Evolutionary conservation across 192 early-diverging fungal species (phyloP), one percentile per base, ranked within the genome.

Genomic region (Coemansia sp.): DNA sequence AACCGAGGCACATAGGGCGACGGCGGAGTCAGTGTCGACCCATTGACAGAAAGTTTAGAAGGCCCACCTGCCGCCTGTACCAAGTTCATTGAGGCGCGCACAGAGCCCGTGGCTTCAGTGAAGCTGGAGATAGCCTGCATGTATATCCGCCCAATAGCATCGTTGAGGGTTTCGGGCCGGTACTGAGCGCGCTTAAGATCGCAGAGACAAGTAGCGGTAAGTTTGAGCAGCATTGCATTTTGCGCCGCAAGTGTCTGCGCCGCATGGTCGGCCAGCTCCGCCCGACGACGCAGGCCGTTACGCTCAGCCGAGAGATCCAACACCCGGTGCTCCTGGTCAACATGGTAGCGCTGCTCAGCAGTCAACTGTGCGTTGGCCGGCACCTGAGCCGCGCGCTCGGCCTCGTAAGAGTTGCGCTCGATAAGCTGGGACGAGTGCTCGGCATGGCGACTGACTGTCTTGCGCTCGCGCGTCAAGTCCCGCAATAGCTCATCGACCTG

Each of bases 331-430:
- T 87, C 86, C 66, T 79, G 79, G 16, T 84, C 82, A 0, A 85
- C 75, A 1, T 79, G 82, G 69, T 75, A 79, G 36, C 76, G 73
- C 70, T 84, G 86, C 71, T 87, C 86, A 18, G 79, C 74, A 1
- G 86, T 79, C 65, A 87, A 66, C 42, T 68, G 71, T 4, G 61
- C 75, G n/a, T 60, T 63, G 18, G 81, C 70, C 38, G 78, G 74
- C 13, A 74, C 60, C 41, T 84, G 77, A 4, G 80, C 77, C 10
- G 81, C 77, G 10, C 80, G 78, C 29, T 80, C 68, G 46, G 85
- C 80, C 54, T 61, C 63, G 31, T 74, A 74, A 34, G 71, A 65
- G 61, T 76, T 70, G 59, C 81, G 81, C 42, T 82, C 74, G 20
- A 84, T 76, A 5, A 78, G 41, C 62, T 77, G 73, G 10, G 65